Conservation (phyloP, 106 monocot genomes). For the Platanthera zijinensis region DNA sequence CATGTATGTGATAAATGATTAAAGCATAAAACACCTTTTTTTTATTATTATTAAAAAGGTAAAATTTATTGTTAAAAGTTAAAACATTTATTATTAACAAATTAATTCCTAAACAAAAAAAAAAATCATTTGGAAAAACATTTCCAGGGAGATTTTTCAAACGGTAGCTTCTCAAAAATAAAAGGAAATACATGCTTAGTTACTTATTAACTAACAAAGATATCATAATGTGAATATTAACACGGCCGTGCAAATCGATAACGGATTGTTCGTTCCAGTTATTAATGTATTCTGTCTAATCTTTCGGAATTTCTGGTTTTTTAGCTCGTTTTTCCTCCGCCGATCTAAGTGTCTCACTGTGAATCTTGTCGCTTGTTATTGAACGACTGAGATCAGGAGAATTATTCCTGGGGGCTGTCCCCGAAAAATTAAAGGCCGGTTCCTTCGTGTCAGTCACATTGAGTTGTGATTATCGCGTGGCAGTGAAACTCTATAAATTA, state of each 20-base stretch:
- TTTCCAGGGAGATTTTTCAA: no score
- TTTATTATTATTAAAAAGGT: no score
- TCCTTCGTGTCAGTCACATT: slow-evolving; percentile 90
- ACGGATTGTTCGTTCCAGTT: slow-evolving; percentile 89
- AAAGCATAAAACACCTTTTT: no score
- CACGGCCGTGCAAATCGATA: slow-evolving; percentile 92
- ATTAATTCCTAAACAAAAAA: no score
- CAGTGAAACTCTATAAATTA: slow-evolving; percentile 9
- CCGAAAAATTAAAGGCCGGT: slow-evolving; percentile 59
- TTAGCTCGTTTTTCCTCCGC: background rate
- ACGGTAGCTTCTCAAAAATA: background rate
- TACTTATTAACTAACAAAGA: slow-evolving; percentile 21
- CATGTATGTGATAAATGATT: no score
- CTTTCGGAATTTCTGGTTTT: background rate
- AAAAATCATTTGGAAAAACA: no score
- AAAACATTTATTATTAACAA: background rate
- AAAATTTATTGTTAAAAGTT: background rate
- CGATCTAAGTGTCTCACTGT: background rate
- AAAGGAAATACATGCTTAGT: background rate
- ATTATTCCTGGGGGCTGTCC: slow-evolving; percentile 57
- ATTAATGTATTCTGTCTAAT: slow-evolving; percentile 45
- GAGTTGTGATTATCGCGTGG: slow-evolving; percentile 97
- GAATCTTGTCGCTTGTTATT: slow-evolving; percentile 5
- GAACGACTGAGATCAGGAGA: slow-evolving; percentile 84
- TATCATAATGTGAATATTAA: slow-evolving; percentile 83